A percentile compares a stretch with the other conserved stretches of the same genome.
Conservation (phyloP, 2,329 filamentous ascomycete genomes). For the Tolypocladium album region DNA sequence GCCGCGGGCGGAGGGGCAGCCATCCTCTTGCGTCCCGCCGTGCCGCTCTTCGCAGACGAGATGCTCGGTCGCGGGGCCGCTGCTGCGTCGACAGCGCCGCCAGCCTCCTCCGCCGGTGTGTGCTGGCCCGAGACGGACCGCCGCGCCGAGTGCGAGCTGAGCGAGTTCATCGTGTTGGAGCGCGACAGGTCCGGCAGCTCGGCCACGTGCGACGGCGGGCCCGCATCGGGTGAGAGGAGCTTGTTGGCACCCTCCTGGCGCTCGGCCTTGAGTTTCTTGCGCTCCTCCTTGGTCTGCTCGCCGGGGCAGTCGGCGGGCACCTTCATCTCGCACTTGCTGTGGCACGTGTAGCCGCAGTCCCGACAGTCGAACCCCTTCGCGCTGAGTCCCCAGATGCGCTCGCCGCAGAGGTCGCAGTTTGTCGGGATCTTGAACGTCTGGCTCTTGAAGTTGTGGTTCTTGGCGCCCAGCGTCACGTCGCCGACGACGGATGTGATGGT, state of each 20-base stretch:
- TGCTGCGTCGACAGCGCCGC: constrained; percentile 9
- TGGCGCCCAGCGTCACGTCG: constrained; percentile 83
- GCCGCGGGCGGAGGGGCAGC: constrained; percentile 78
- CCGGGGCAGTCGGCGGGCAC: constrained; percentile 93
- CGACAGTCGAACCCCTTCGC: constrained; percentile 94
- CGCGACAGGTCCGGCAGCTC: constrained; percentile 61
- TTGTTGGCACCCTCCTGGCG: constrained; percentile 70
- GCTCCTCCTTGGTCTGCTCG: constrained; percentile 87
- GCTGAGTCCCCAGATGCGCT: constrained; percentile 92
- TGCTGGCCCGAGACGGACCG: constrained; percentile 40
- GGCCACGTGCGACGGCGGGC: constrained; percentile 32
- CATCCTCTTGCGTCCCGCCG: constrained; percentile 48
- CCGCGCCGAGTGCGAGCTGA: constrained; percentile 74
- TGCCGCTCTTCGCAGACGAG: constrained; percentile 16
- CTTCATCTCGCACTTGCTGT: constrained; percentile 99
- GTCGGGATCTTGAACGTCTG: constrained; percentile 99
- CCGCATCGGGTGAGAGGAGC: constrained; percentile 35
- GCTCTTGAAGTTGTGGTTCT: constrained; percentile 96
- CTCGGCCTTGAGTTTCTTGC: constrained; percentile 83
- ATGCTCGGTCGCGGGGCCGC: constrained; percentile 14
- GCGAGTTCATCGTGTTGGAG: constrained; percentile 80
- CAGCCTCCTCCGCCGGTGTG: constrained; percentile 40
- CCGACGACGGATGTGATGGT: constrained; percentile 88
- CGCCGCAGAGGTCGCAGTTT: constrained; percentile 93
- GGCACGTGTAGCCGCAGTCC: constrained; percentile 95